Base-by-base conservation (phyloP, 129 eudicot genomes). In the Solidago caesia region DNA sequence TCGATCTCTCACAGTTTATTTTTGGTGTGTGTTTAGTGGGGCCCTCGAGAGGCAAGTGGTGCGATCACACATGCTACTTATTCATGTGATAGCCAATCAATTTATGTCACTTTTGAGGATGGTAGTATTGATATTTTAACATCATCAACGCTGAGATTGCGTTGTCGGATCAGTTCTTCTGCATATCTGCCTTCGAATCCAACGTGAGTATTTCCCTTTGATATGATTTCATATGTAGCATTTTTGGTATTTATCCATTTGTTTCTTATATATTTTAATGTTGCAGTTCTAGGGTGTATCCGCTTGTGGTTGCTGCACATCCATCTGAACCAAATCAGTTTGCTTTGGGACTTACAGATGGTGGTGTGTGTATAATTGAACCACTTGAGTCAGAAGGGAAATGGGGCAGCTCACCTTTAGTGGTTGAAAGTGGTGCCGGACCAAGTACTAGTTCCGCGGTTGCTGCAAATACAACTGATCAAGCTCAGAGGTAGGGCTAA, bases 371-470 rank as follows among this genome's bases (percentile, higher is more conserved):
- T 72, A 72, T 91, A 58, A 76, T 91, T 2, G 97, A 91, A 82
- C 97, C 97, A 15, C 84, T 84, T 8, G 97, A 91, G 81, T 84
- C 96, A 7, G 90, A 91, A 71, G 97, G 92, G 66, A 89, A 88
- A 79, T 91, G 97, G 96, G 97, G 96, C 21, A 81, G 82, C 52
- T 67, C 82, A 21, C 85, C 91, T 47, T 3, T 33, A 33, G 85
- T 85, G 26, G 56, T 41, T 10, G 97, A 86, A 71, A 81, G 81
- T 84, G 91, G 84, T 45, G 88, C 84, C 4, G 89, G 95, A 12
- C 79, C 89, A 47, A 88, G 97, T 60, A 71, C 82, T 70, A 68
- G 82, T 25, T 16, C 86, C 7, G 87, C 64, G 45, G 83, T 83
- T 60, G 71, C 86, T 62, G 80, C 76, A 42, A 63, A 82, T 63